Evolutionary conservation across 352 stramenopile genomes (phyloP), one percentile per base, ranked within the genome.

Genomic region (Phytophthora foliorum): DNA sequence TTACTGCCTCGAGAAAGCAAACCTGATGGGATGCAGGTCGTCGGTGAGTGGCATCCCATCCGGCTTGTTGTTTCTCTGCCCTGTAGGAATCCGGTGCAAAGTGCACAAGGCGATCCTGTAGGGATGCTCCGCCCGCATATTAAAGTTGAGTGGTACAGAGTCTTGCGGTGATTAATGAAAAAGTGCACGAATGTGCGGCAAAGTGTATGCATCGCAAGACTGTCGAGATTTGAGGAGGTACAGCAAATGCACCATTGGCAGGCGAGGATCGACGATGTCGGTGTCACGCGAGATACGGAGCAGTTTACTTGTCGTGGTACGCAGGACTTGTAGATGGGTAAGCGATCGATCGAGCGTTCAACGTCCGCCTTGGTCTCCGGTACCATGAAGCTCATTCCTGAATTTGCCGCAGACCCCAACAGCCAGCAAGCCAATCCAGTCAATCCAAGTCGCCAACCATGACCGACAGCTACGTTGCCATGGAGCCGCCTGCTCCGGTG

Each of bases 401-500:
- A 70, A 70, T 70, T 70, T 58, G 62, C 62, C 62, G 29, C 29
- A 5, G 29, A 32, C 34, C 34, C 36, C 52, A 39, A 16, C 41
- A 19, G 32, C 22, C 41, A 54, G 19, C 42, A 24, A 69, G 36
- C 21, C 42, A 57, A 39, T 46, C 39, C 41, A 48, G 41, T 21
- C 41, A 48, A 48, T 48, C 41, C 41, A 48, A 48, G 41, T 27
- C 41, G 19, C 41, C n/a, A n/a, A 27, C 34, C 45, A 49, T 63
- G 19, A 45, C 41, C 55, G 27, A 63, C 48, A 57, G 42, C 34
- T 82, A 85, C 45, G 45, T 67, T 21, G 46, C 48, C 54, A 72
- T 81, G 60, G 74, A 85, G 16, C 41, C 50, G 14, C 16, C 59
- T 5, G 45, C 39, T 49, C 46, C 63, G 17, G 54, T 42, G 44